phyloP scores from a whole-genome alignment of 352 stramenopile genomes.

The Thalassiosira delicatula region DNA sequence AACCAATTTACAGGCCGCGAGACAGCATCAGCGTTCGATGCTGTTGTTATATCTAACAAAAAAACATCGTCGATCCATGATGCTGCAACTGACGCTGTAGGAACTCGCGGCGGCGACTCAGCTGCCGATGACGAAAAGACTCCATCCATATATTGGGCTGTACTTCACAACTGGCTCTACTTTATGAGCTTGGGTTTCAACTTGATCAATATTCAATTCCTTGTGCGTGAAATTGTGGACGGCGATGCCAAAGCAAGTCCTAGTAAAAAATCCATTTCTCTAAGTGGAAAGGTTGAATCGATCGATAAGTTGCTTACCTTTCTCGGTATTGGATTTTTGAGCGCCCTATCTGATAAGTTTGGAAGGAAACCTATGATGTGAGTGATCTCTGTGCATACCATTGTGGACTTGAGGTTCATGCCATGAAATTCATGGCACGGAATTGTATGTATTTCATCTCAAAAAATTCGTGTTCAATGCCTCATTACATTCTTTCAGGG shows the following conservation, averaged over 20 bases:
- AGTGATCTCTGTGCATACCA: conserved; percentile 32
- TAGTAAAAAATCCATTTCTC: conserved; percentile 31
- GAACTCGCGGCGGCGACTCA: conserved; percentile 20
- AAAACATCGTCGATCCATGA: conserved; percentile 13
- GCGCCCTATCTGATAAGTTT: conserved; percentile 45
- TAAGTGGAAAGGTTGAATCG: conserved; percentile 57
- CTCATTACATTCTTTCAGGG: too few species aligned
- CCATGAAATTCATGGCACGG: too few species aligned
- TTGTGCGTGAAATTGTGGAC: conserved; percentile 46
- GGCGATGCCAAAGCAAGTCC: conserved; percentile 42
- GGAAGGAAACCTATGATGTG: conserved; percentile 54
- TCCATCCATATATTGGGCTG: conserved; percentile 51
- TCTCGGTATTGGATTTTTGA: conserved; percentile 86
- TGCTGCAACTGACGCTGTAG: not conserved
- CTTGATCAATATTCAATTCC: conserved; percentile 53
- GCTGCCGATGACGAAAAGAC: not conserved
- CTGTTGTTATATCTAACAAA: not conserved
- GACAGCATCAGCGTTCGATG: too few species aligned
- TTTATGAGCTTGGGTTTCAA: conserved; percentile 55
- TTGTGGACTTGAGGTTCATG: too few species aligned
- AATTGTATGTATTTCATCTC: too few species aligned
- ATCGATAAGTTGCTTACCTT: conserved; percentile 86
- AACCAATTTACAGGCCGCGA: too few species aligned
- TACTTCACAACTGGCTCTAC: conserved; percentile 61
- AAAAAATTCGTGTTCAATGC: too few species aligned